Evolutionary conservation across 208 protist species (phyloP).

Genomic region (Wallacemonas sp.): DNA sequence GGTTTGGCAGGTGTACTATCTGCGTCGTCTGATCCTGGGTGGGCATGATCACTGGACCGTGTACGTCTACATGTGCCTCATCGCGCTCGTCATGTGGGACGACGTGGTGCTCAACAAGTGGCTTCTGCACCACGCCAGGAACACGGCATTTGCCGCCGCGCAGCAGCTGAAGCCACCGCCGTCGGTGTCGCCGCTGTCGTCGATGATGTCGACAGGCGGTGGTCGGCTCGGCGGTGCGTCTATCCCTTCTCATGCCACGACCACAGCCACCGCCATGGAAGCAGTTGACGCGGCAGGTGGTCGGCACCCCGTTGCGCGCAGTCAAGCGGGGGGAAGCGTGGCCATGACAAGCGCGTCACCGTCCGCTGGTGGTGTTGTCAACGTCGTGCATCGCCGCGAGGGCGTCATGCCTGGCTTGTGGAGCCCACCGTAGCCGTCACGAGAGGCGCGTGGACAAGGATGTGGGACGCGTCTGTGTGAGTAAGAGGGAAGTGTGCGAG

Average conservation of each 20-base stretch:
- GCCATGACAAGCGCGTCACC: background rate
- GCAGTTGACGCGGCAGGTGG: background rate
- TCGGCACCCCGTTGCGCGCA: background rate
- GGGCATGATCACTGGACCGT: conserved; percentile 77
- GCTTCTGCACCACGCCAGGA: conserved; percentile 73
- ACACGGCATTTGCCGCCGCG: conserved; percentile 57
- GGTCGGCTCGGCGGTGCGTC: background rate
- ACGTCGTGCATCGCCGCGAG: conserved; percentile 1
- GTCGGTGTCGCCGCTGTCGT: background rate
- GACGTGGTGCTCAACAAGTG: conserved; percentile 75
- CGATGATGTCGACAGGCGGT: background rate
- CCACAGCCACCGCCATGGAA: background rate
- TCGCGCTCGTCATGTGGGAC: conserved; percentile 87
- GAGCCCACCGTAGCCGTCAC: background rate
- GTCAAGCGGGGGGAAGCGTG: background rate
- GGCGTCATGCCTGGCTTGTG: conserved; percentile 3
- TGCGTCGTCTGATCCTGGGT: conserved; percentile 58
- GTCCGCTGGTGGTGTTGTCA: background rate
- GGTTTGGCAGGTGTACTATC: conserved; percentile 90
- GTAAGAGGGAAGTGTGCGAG: too few relatives aligned
- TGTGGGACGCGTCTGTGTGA: too few relatives aligned
- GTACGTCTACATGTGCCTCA: conserved; percentile 80
- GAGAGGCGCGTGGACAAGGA: too few relatives aligned
- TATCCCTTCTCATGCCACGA: too few relatives aligned
- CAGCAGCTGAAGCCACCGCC: conserved; percentile 32